These are phyloP conservation scores for Purpureocillium lavendulum DNA, from an alignment of 2,329 filamentous ascomycete genomes.

Conservation along the genomic window DNA sequence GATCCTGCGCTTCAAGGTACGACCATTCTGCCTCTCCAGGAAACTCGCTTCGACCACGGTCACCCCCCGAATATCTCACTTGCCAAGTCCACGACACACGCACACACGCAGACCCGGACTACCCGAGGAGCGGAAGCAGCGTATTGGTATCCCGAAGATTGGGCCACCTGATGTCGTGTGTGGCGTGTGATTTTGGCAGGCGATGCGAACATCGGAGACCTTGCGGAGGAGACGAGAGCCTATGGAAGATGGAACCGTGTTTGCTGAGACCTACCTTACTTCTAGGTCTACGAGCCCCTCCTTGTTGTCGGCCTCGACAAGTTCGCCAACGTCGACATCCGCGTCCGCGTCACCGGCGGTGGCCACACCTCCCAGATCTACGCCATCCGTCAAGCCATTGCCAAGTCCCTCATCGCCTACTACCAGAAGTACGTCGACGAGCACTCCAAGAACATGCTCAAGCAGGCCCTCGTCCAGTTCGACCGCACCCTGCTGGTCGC, in stretches of 20 bases:
- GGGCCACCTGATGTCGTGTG: no score
- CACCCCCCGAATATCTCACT: no score
- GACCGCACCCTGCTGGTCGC: slow-evolving; percentile 96
- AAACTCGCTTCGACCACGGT: no score
- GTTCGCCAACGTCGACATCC: slow-evolving; percentile 94
- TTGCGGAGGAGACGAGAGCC: no score
- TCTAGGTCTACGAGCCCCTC: slow-evolving; percentile 92
- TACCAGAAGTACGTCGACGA: slow-evolving; percentile 99
- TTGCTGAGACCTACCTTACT: neutral
- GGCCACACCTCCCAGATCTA: slow-evolving; percentile 97
- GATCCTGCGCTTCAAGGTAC: slow-evolving; percentile 94
- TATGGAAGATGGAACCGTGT: no score
- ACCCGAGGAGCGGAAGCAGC: no score
- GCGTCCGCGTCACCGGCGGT: slow-evolving; percentile 92
- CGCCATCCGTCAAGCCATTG: slow-evolving; percentile 97
- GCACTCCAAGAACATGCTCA: slow-evolving; percentile 99
- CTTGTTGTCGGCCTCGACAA: slow-evolving; percentile 96
- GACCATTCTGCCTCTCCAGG: slow-evolving; percentile 13
- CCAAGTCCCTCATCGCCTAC: slow-evolving; percentile 73
- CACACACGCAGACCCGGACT: no score
- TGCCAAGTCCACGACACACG: neutral
- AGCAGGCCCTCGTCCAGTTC: slow-evolving; percentile 93
- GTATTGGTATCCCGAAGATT: no score
- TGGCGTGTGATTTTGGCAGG: no score
- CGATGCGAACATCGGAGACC: no score